Conservation (phyloP, 2,329 filamentous ascomycete species). For the Tolypocladium cylindrosporum region DNA sequence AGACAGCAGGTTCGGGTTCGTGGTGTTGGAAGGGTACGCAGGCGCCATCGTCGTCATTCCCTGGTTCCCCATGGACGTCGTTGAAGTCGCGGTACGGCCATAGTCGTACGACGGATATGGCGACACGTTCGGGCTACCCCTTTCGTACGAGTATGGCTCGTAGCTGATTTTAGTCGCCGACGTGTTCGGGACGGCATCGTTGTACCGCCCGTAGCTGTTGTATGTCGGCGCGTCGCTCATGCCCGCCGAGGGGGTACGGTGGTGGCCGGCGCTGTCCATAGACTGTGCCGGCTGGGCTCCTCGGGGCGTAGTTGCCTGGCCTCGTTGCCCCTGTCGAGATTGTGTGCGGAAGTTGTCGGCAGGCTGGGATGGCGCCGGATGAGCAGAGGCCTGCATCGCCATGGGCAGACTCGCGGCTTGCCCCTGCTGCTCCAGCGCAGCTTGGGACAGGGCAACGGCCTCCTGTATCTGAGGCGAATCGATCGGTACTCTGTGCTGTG, state of each 20-base stretch:
- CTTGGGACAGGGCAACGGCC: conserved; percentile 4
- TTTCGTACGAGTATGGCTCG: conserved; percentile 23
- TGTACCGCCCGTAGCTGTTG: conserved; percentile 10
- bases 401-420: conserved; percentile 12
- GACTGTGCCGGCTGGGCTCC: background rate
- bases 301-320: background rate
- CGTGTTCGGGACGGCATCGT: conserved; percentile 2
- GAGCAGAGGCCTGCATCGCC: conserved; percentile 18
- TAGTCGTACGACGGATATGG: conserved; percentile 12
- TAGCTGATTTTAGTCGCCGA: conserved; percentile 13
- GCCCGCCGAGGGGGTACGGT: background rate
- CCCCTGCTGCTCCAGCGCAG: conserved; percentile 14
- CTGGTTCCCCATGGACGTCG: conserved; percentile 4
- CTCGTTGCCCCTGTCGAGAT: conserved; percentile 22
- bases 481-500: background rate
- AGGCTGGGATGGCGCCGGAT: conserved; percentile 20
- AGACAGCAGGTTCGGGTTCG: background rate
- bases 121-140: conserved; percentile 4
- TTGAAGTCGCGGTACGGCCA: conserved; percentile 17
- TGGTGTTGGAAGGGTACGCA: conserved; percentile 1
- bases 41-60: background rate
- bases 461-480: background rate
- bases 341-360: conserved; percentile 14
- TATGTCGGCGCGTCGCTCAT: conserved; percentile 7
- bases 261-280: background rate